These are phyloP conservation scores for Thermothielavioides terrestris DNA, from an alignment of 495 filamentous ascomycete species.

Conservation along the genomic window DNA sequence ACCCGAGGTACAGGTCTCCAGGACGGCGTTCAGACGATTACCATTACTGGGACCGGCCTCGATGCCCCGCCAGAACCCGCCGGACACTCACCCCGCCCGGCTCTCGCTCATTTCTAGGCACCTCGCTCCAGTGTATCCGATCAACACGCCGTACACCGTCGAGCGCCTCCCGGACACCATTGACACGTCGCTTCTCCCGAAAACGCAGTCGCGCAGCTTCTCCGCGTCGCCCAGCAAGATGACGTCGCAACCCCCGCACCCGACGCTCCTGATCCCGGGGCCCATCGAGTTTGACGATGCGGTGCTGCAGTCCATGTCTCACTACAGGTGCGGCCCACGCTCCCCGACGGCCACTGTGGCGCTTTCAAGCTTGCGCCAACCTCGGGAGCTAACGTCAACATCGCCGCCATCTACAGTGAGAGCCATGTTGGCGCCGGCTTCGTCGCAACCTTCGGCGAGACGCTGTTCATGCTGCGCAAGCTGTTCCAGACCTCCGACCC, in stretches of 20 bases:
- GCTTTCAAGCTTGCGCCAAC: neutral
- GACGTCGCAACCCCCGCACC: constrained; percentile 72
- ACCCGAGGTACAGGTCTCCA: constrained; percentile 26
- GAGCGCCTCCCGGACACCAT: constrained; percentile 53
- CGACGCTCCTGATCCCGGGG: constrained; percentile 84
- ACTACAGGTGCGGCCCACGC: constrained; percentile 91
- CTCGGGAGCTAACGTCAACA: constrained; percentile 1
- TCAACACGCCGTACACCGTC: constrained; percentile 45
- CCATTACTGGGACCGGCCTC: constrained; percentile 23
- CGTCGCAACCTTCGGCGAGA: constrained; percentile 84
- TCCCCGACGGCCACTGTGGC: neutral
- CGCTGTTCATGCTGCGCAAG: constrained; percentile 76
- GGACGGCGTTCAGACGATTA: constrained; percentile 21
- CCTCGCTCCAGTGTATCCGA: constrained; percentile 44
- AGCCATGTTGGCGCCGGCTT: constrained; percentile 84
- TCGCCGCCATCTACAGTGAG: constrained; percentile 68
- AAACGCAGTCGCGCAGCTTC: constrained; percentile 27
- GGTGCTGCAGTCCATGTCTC: constrained; percentile 88
- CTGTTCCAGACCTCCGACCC: constrained; percentile 83
- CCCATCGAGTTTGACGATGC: constrained; percentile 99
- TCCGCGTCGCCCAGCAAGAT: constrained; percentile 46
- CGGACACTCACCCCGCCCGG: constrained; percentile 58
- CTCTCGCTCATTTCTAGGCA: constrained; percentile 77
- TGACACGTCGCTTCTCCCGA: constrained; percentile 24
- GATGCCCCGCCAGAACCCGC: constrained; percentile 36